Evolutionary conservation across 2,329 filamentous ascomycete species (phyloP).

Genomic region (Cordyceps pruinosa): DNA sequence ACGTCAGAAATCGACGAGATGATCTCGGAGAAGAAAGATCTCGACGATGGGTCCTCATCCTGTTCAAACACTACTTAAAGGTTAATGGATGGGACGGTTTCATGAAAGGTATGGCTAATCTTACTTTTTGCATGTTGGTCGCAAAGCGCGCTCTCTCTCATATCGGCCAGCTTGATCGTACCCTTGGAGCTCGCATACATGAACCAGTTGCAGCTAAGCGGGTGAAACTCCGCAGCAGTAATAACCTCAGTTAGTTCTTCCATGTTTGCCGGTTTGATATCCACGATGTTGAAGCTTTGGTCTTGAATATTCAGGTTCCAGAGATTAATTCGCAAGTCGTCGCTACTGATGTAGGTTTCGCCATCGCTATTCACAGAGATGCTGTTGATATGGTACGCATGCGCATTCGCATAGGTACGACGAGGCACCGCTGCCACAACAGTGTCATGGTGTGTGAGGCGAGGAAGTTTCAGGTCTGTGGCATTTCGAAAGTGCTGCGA

Average conservation of each 20-base stretch:
- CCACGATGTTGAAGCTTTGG: slow-evolving; percentile 99
- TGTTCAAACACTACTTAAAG: slow-evolving; percentile 79
- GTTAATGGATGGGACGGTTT: slow-evolving; percentile 19
- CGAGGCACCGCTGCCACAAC: slow-evolving; percentile 94
- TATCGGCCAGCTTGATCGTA: slow-evolving; percentile 97
- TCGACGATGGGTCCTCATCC: slow-evolving; percentile 93
- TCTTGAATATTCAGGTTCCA: slow-evolving; percentile 99
- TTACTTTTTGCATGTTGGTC: slow-evolving; percentile 92
- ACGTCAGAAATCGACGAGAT: slow-evolving; percentile 99
- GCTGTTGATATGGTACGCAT: slow-evolving; percentile 99
- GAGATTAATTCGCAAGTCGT: slow-evolving; percentile 93
- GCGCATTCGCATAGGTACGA: slow-evolving; percentile 94
- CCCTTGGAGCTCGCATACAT: slow-evolving; percentile 99
- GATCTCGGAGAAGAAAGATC: slow-evolving; percentile 98
- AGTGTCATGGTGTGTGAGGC: slow-evolving; percentile 95
- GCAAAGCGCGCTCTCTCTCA: slow-evolving; percentile 93
- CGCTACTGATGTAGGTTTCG: slow-evolving; percentile 98
- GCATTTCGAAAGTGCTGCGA: slow-evolving; percentile 71
- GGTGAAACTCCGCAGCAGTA: slow-evolving; percentile 96
- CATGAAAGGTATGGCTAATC: background rate
- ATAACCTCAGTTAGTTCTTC: slow-evolving; percentile 98
- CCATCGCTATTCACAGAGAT: slow-evolving; percentile 99
- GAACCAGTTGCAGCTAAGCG: slow-evolving; percentile 97
- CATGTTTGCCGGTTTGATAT: slow-evolving; percentile 99
- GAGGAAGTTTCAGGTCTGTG: slow-evolving; percentile 82